Evolutionary conservation across 192 early-diverging fungal species (phyloP), one percentile per base, ranked within the genome.

Genomic region (Entrophospora sp.): DNA sequence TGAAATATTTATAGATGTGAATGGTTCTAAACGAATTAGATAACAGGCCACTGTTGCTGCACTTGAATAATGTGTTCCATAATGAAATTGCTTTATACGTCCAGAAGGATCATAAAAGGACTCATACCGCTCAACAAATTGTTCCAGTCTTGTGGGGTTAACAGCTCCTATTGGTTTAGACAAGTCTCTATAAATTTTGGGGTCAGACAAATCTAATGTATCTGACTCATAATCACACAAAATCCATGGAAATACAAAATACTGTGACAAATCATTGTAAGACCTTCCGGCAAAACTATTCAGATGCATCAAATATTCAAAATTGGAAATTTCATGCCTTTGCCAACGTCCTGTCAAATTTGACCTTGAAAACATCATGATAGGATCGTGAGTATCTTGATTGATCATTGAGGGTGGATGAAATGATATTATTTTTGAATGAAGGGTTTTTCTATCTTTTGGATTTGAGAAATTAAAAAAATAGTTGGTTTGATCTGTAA

Each of bases 31-130:
- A 18, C 93, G 79, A 30, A 95, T 78, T 30, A 95, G 68, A 71
- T 88, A 95, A 51, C 86, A 88, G 10, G 89, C 79, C 6, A 92
- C 90, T 24, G 86, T 82, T 58, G 87, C 86, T 0, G 93, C 87
- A 18, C 89, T 92, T 6, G 89, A 91, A 76, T 95, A 95, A 73
- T 95, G 93, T n/a, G 92, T 92, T 10, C 92, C 93, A 69, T 95
- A 95, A 57, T 89, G 87, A 66, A 92, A 93, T 52, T 74, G 70
- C 28, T 72, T 72, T 31, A 75, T 43, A 24, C 72, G 67, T 42
- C 82, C 81, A n/a, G 64, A 32, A 10, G 64, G 64, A 44, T 66
- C 64, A 8, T 66, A 49, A 72, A 81, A 82, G 42, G 67, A 68
- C 14, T 70, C 70, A 61, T 76, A 82, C 22, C 81, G 61, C 7